Conservation (phyloP, 2,329 filamentous ascomycete genomes). For the Podosphaera fusca region DNA sequence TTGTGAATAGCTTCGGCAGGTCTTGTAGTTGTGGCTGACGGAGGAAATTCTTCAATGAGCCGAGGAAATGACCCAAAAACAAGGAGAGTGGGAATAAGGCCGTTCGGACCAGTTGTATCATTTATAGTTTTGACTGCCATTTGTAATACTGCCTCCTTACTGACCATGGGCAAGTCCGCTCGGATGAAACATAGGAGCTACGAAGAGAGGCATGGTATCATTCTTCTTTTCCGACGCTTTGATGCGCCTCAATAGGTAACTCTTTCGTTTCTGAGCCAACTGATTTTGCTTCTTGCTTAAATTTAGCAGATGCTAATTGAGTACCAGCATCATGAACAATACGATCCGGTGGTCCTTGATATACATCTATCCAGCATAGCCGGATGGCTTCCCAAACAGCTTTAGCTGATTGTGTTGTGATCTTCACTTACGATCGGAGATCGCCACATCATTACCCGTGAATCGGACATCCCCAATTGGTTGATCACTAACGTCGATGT, state of each 20-base stretch:
- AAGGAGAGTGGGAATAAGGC: constrained; percentile 4
- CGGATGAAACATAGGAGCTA: constrained; percentile 2
- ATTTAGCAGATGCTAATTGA: neutral
- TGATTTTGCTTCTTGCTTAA: neutral
- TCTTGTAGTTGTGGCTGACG: neutral
- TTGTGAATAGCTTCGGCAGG: constrained; percentile 1
- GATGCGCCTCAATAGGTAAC: constrained; percentile 1
- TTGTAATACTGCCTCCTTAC: constrained; percentile 2
- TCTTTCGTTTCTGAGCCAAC: neutral
- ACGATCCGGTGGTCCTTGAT: constrained; percentile 1
- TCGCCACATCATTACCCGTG: too few species aligned
- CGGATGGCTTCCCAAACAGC: constrained; percentile 1
- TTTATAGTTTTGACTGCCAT: constrained; percentile 3
- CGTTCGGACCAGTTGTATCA: constrained; percentile 3
- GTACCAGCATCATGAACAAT: constrained; percentile 1
- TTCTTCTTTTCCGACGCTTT: constrained; percentile 2
- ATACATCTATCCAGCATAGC: constrained; percentile 2
- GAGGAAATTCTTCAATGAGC: constrained; percentile 1
- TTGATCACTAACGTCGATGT: too few species aligned
- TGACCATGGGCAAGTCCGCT: neutral
- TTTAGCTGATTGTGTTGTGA: neutral
- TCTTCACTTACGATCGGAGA: too few species aligned
- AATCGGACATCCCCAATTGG: too few species aligned
- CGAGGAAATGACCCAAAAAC: constrained; percentile 2
- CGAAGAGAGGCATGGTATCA: constrained; percentile 2